Base-by-base conservation (phyloP, 2,329 filamentous ascomycete genomes). In the Triangularia verruculosa region DNA sequence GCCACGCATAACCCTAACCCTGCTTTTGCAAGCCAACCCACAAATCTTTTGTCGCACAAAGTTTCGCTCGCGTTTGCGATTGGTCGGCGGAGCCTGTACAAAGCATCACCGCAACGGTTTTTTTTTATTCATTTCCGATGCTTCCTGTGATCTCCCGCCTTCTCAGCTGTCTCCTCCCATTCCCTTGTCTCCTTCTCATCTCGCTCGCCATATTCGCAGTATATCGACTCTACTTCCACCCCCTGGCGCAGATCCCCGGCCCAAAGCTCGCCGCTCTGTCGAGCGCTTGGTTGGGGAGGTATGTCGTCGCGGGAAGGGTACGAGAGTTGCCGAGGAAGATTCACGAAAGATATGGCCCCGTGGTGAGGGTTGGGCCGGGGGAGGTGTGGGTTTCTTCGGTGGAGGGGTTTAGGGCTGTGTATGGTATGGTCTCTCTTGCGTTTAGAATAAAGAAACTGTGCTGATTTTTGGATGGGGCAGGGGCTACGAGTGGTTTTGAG, bases 361-460 rank as follows among this genome's bases (percentile, higher is more conserved):
- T 78, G 2, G 83, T 86, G n/a, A 77, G 83, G 0, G 78, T 86
- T 7, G 80, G 80, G 0, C 83, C 83, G 0, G 78, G 83, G 32
- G 83, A 85, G 68, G 76, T 86, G 5, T 85, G 82, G 79, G 80
- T 84, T 27, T 73, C 80, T 63, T 81, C 77, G 2, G 75, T 71
- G 22, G 80, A 82, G 56, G 82, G 79, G 0, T 83, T 80, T 64
- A 77, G 77, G 61, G 68, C 73, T 1, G 81, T 83, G 7, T 85
- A 84, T 70, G 73, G 81, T 82, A 65, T 17, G 77, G 22, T 22
- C 17, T 53, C 3, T 17, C 17, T 15, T 24, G 11, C 12, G 20
- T 53, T 12, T 15, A 20, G 20, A 11, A 24, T 13, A 12, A 20
- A 7, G 34, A n/a, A 24, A 12, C 11, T 12, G 28, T 6, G 25